Base-by-base conservation (phyloP, 2,329 filamentous ascomycete species). In the Colletotrichum ledebouriae region DNA sequence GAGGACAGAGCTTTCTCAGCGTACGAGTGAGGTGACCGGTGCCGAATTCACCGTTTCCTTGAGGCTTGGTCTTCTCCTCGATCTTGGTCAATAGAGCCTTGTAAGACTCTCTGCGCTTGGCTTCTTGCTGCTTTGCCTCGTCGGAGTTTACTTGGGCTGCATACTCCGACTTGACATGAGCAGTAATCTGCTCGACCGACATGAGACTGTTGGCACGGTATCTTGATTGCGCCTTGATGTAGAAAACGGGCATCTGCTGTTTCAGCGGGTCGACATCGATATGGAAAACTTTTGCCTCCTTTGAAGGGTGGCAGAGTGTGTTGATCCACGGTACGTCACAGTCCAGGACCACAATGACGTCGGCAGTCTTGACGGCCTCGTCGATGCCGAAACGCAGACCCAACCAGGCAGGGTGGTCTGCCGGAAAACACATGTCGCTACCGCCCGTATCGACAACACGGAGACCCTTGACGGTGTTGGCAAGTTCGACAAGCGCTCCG, bases 311-410 rank as follows among this genome's bases (percentile, higher is more conserved):
- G 77, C 87, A 89, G 15, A 89, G 88, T 0, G 93, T 96, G n/a
- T 91, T 90, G 63, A 98, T 94, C 94, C 94, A 98, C 0, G 94
- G 94, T 0, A 97, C 94, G 75, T 98, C 94, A 71, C 94, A 97
- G 78, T 98, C 92, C 25, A 97, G 76, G 2, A 97, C 90, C 1
- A 98, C 72, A 67, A 98, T 97, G 11, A 94, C 87, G 76, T 98
- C 95, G 0, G 94, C 93, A 0, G 88, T 88, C 67, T 85, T 86
- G 76, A 97, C 92, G 47, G 85, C 84, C 2, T 92, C 88, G 59
- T 97, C 92, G 3, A 87, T 84, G 3, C 93, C 93, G 73, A 90
- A 97, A 49, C 89, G 86, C 59, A 96, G 78, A 2, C 94, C 91
- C 12, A 93, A 76, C 81, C 87, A 93, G 0, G 81, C 88, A 2